Base-by-base conservation (phyloP, 805 yeast species). In the Brettanomyces naardenensis region DNA sequence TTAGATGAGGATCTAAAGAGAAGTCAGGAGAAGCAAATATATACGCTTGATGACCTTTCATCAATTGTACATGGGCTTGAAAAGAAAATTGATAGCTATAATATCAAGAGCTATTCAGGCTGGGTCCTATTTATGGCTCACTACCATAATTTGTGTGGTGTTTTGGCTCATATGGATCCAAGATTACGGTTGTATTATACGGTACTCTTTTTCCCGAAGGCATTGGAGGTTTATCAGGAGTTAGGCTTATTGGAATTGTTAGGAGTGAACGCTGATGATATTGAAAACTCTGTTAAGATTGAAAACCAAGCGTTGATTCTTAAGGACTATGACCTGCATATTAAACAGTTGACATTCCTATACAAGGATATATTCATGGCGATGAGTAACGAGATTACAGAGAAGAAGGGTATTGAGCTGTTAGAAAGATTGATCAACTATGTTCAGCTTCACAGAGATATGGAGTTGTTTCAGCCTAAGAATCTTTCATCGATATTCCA, bases 81-180 rank as follows among this genome's bases (percentile, higher is more conserved):
- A 19, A 19, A 18, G 6, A 19, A 15, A 6, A 9, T 30, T 17
- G 22, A n/a, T 17, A 14, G 18, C 11, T 30, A 17, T 18, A 19
- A 30, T 13, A 30, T 30, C 7, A 19, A 30, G 22, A 19, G 18
- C 9, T 30, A 10, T 10, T 10, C 33, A 7, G 17, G 22, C 13
- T 17, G 19, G 33, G 19, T 30, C 10, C 7, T 19, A 10, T 17
- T 10, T 9, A 19, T 15, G 22, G 15, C 15, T 15, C 33, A 30
- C 18, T 18, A 17, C 15, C 19, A 30, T n/a, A 30, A 30, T 18
- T 9, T 30, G 21, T 15, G 13, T 15, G 19, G 22, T 7, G 18
- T 30, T 13, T 17, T 30, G 21, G 33, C 19, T 7, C 18, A 17
- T n/a, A 30, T 30, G 33, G 33, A 30, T 30, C 33, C 33, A 7